Evolutionary conservation across 805 yeast genomes (phyloP).

Genomic region (Saccharomyces kudriavzevii): DNA sequence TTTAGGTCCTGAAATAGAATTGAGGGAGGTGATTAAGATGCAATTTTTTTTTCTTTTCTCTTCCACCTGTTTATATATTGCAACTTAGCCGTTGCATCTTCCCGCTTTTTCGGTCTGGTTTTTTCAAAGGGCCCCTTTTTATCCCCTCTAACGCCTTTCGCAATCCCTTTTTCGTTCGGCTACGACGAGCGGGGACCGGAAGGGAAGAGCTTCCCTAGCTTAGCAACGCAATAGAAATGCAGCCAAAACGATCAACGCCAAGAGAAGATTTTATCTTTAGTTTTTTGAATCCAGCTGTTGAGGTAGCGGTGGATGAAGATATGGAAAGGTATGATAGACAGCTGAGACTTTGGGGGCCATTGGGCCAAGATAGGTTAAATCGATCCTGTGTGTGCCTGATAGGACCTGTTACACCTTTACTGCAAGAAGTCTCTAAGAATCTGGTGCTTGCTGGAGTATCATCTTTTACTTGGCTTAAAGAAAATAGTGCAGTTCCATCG

Average conservation of each 20-base stretch:
- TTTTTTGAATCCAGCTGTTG: neutral
- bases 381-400: slow-evolving; percentile 53
- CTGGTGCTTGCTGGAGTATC: slow-evolving; percentile 61
- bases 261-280: neutral
- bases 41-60: neutral
- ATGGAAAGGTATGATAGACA: slow-evolving; percentile 73
- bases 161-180: neutral
- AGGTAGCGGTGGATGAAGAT: neutral
- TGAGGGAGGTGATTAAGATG: neutral
- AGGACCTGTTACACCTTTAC: slow-evolving; percentile 48
- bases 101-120: neutral
- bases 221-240: neutral
- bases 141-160: neutral
- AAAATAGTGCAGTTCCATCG: neutral
- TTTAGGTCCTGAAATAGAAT: neutral
- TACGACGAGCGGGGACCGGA: neutral
- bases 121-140: neutral
- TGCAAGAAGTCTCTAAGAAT: slow-evolving; percentile 69
- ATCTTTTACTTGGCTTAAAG: neutral
- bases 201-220: neutral
- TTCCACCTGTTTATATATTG: neutral
- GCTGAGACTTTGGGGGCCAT: slow-evolving; percentile 72
- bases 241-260: neutral
- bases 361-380: slow-evolving; percentile 62
- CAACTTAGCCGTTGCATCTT: neutral